Percentiles rank a stretch among this genome's conserved stretches.
These are phyloP conservation scores for Umbilicus rupestris DNA, from an alignment of 164 flowering plant species.

Conservation along the genomic window DNA sequence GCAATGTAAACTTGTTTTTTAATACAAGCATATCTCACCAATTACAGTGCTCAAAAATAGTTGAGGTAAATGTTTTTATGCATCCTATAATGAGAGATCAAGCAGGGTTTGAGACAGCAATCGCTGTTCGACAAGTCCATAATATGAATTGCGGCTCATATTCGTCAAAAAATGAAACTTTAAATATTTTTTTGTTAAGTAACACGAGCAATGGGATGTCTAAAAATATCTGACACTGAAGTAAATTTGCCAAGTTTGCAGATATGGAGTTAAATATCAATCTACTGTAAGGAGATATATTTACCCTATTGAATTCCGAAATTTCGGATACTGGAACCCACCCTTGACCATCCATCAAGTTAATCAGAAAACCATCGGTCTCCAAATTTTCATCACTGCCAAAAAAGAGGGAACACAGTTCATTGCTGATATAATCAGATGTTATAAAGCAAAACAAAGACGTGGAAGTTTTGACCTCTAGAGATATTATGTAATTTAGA, in stretches of 20 bases:
- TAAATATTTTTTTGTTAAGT: not conserved
- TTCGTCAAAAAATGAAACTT: not conserved
- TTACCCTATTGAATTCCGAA: slow-evolving; percentile 83
- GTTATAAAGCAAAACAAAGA: not conserved
- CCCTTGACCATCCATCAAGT: slow-evolving; percentile 79
- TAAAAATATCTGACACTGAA: not conserved
- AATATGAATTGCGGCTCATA: not conserved
- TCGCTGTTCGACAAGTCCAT: not conserved
- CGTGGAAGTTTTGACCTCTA: not conserved
- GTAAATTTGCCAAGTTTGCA: not conserved
- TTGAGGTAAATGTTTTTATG: not conserved
- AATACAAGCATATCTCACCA: not conserved
- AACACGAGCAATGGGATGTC: not conserved
- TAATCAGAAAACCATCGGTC: slow-evolving; percentile 55
- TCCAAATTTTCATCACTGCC: slow-evolving; percentile 79
- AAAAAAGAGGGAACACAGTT: slow-evolving; percentile 12
- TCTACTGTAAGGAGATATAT: not conserved
- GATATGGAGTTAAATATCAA: not conserved
- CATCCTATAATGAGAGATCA: not conserved
- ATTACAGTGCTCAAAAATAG: not conserved
- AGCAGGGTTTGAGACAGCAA: not conserved
- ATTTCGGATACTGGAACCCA: slow-evolving; percentile 70
- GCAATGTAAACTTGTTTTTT: not conserved
- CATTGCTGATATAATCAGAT: not conserved
- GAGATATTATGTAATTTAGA: not conserved